Conservation (phyloP, 2,329 filamentous ascomycete species). For the Colletotrichum higginsianum region DNA sequence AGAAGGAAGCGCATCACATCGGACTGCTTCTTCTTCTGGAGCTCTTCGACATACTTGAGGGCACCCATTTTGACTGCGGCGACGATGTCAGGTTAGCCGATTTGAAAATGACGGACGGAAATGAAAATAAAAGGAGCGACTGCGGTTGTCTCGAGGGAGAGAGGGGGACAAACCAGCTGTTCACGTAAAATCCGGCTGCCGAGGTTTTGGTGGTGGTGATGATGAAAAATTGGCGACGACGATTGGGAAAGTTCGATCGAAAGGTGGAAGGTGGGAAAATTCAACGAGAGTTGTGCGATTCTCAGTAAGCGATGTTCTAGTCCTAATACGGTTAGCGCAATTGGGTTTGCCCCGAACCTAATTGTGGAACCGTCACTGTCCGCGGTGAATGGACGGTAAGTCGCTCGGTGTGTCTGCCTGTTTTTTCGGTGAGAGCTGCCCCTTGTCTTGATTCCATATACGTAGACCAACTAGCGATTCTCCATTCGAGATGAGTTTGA, state of each 20-base stretch:
- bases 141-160: conserved; percentile 30
- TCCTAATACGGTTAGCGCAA: conserved; percentile 45
- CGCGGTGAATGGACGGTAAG: not conserved
- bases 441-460: no score
- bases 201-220: conserved; percentile 42
- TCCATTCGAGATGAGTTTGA: not conserved
- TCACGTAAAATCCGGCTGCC: conserved; percentile 45
- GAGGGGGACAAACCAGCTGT: conserved; percentile 50
- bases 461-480: not conserved
- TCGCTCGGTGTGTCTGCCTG: not conserved
- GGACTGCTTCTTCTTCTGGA: conserved; percentile 99
- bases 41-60: conserved; percentile 99
- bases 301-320: conserved; percentile 54
- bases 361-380: conserved; percentile 2
- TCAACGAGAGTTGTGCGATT: conserved; percentile 53
- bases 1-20: conserved; percentile 99
- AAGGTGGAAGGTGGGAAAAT: conserved; percentile 46
- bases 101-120: not conserved
- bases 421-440: not conserved
- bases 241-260: conserved; percentile 1
- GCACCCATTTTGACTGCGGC: conserved; percentile 89
- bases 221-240: conserved; percentile 29
- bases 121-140: not conserved
- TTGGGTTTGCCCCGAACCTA: conserved; percentile 49
- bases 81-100: conserved; percentile 44